Evolutionary conservation across 345 rosid species (phyloP), one percentile per base, ranked within the genome.

Genomic region (Dipteronia dyeriana): DNA sequence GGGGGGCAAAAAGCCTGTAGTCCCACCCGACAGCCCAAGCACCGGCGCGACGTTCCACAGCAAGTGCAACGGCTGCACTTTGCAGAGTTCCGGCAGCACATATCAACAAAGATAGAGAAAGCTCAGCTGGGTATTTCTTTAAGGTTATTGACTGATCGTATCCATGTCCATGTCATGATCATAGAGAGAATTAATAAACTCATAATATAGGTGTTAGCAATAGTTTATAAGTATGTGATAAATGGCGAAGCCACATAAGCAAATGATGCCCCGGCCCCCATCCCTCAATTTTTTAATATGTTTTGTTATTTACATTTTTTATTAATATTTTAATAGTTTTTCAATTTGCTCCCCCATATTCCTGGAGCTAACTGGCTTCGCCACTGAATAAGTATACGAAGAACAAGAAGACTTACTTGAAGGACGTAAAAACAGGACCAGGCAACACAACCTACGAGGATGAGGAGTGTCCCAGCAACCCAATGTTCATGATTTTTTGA

Each of bases 11-110:
- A 17, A 92, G 91, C 79, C 91, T 84, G 10, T 90, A 80, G 83
- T 92, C 91, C 92, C 87, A 91, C 3, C 91, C 94, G 22, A 89
- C 85, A 0, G 88, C 87, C 97, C 97, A 89, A 1, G 91, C 91
- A 5, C 85, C 49, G 0, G 90, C 49, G 75, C 64, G 91, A 71
- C 56, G 91, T 67, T 88, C 92, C 14, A 85, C 81, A 2, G 71
- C 81, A 5, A 90, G 74, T 0, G 95, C 92, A 2, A 92, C 73
- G 0, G 64, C 88, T 4, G 80, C 73, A 71, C 92, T 89, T 80
- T 92, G 95, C 54, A 87, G 7, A 0, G 94, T 83, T 64, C 97
- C 97, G 1, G 90, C 43, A 63, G 89, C 64, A 80, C 97, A 94
- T 79, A 92, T 94, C 82, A 90, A 63, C 16, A 88, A 71, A 13